Conservation (phyloP, 306 rosid genomes). For the Sindora glabra region DNA sequence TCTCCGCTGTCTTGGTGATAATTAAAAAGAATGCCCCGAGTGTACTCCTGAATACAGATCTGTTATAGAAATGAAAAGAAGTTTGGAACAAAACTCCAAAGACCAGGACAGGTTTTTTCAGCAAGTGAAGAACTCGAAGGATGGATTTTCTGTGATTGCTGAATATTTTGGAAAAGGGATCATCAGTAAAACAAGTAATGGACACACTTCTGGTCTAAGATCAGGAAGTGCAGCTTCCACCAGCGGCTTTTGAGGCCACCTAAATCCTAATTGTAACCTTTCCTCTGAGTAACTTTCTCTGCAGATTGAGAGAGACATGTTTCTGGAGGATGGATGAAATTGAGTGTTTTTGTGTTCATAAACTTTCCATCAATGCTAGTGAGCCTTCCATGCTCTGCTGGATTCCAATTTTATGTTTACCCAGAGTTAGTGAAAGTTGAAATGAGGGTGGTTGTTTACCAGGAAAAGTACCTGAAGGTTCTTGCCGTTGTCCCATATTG, state of each 20-base stretch:
- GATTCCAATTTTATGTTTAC: background rate
- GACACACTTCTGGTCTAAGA: constrained; percentile 38
- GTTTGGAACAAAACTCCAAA: constrained; percentile 76
- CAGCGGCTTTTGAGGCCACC: constrained; percentile 34
- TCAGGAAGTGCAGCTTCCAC: constrained; percentile 42
- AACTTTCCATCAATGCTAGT: background rate
- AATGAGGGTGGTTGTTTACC: background rate
- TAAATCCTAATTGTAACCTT: background rate
- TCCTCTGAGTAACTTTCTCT: constrained; percentile 4
- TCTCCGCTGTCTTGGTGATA: constrained; percentile 93
- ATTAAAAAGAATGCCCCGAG: constrained; percentile 94
- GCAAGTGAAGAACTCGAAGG: constrained; percentile 82
- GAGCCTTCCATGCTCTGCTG: background rate
- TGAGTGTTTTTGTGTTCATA: background rate
- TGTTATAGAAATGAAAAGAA: constrained; percentile 80
- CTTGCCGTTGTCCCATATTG: background rate
- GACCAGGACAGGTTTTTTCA: constrained; percentile 86
- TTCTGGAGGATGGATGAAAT: constrained; percentile 7
- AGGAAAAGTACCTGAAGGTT: constrained; percentile 2
- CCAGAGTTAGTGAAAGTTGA: background rate
- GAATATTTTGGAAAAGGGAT: constrained; percentile 91
- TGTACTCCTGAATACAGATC: constrained; percentile 95
- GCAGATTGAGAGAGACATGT: background rate
- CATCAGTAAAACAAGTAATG: constrained; percentile 76
- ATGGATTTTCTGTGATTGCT: constrained; percentile 91